Evolutionary conservation across 2,329 filamentous ascomycete species (phyloP), one percentile per base, ranked within the genome.

Genomic region (Graphilbum ipis-grandicollis): DNA sequence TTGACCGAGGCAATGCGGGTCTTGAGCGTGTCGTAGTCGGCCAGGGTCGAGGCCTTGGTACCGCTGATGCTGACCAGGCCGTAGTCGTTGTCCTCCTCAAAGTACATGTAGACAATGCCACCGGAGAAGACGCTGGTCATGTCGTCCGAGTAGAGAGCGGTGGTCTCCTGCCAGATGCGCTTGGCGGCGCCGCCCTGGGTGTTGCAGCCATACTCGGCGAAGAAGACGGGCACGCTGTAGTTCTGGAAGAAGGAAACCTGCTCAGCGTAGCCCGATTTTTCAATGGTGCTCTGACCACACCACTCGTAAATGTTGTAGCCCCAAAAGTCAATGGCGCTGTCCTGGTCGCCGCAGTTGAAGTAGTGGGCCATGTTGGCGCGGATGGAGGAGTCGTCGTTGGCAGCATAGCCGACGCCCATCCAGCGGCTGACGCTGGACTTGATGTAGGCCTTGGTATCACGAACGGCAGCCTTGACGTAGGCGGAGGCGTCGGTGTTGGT

Each of bases 251-350:
- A 88, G 46, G 82, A 58, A 48, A 85, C 85, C 56, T 88, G 80
- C 39, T 75, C 68, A 45, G 78, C 66, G 61, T 86, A 98, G 38
- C 84, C 83, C 4, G 90, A 94, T 41, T 66, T 53, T 26, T 65
- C 52, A 63, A 79, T 90, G 50, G 65, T 73, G 52, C 82, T 93
- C 48, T 86, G 58, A 48, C 88, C 90, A 56, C 90, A 98, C 90
- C 90, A 98, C 37, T 86, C 93, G 71, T 98, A 98, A 63, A 96
- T 93, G 69, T 98, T 98, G 78, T 96, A 96, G 41, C 90, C 90
- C 82, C 86, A 98, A 68, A 92, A 96, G 60, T 98, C 90, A 46
- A 96, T 93, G 42, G 79, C 52, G 60, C 43, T 59, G 9, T 65
- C 61, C 25, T 65, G 54, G 42, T 72, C 57, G 42, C 86, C 82